Base-by-base conservation (phyloP, 2,329 filamentous ascomycete genomes). In the Clarireedia homoeocarpa region DNA sequence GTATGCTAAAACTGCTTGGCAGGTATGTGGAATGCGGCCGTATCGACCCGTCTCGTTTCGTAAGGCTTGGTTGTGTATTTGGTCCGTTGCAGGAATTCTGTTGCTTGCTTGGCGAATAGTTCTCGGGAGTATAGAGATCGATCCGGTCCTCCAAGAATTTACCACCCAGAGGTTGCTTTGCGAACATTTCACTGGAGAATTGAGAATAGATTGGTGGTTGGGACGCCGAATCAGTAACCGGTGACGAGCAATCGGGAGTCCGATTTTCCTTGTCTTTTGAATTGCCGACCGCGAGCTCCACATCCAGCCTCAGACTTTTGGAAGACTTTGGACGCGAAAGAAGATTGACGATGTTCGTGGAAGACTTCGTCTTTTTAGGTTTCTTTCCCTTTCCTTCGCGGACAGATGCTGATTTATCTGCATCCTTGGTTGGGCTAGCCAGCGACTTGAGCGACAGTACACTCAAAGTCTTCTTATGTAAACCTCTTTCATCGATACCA, bases 261-360 rank as follows among this genome's bases (percentile, higher is more conserved):
- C 78, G 80, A 69, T 96, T 96, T 71, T 96, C 91, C 72, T 95
- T 95, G 70, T 92, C 85, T 65, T 81, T 85, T 27, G 71, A 71
- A 42, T 73, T 70, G 40, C 74, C 75, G 24, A 75, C 71, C 53
- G 77, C 75, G 6, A 82, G 79, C 12, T 82, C 79, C 36, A 72
- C 74, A 14, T 69, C 69, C 48, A 75, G 66, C 57, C 77, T 78
- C 24, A 86, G 77, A 69, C 90, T 85, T 66, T 85, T 89, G 53
- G 84, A 78, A 9, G 89, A 90, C 69, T 86, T 90, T 58, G 84
- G 83, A 56, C 86, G 85, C 56, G 83, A 84, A 52, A 96, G 79
- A 53, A 96, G 79, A 4, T 80, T 83, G 1, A 83, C 83, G n/a
- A 97, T 77, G 68, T 91, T 95, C 34, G 88, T 88, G 3, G 88